Evolutionary conservation across 306 rosid species (phyloP).

Genomic region (Dryas drummondii): DNA sequence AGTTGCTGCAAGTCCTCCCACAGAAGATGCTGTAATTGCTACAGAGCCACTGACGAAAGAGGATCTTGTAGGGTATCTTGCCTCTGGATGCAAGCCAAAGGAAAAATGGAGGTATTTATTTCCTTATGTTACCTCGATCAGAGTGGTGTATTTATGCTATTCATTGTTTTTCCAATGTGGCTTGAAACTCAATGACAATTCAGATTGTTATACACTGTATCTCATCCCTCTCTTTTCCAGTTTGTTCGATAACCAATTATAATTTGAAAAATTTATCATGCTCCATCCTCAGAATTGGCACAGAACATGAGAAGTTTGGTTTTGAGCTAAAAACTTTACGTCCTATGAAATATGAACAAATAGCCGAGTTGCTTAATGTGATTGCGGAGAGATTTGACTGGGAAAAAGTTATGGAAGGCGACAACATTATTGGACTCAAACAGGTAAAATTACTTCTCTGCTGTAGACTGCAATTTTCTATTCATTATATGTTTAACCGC

Average conservation of each 20-base stretch:
- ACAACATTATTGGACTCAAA: constrained; percentile 87
- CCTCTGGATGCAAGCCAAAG: constrained; percentile 66
- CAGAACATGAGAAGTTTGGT: constrained; percentile 99
- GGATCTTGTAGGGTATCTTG: constrained; percentile 84
- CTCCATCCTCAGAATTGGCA: constrained; percentile 71
- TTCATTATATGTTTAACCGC: background rate
- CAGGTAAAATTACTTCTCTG: constrained; percentile 47
- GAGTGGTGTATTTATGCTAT: background rate
- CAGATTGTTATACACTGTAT: background rate
- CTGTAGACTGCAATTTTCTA: background rate
- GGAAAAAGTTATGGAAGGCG: constrained; percentile 91
- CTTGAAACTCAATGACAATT: background rate
- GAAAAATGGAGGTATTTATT: constrained; percentile 73
- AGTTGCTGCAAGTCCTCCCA: constrained; percentile 93
- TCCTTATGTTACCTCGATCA: background rate
- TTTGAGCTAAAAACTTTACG: constrained; percentile 71
- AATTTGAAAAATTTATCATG: background rate
- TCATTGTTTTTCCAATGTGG: background rate
- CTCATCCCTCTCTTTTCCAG: background rate
- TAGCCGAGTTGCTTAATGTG: constrained; percentile 73
- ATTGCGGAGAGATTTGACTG: constrained; percentile 95
- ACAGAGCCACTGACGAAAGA: constrained; percentile 71
- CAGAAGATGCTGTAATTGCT: constrained; percentile 75
- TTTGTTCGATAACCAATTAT: constrained; percentile 7
- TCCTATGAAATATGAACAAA: constrained; percentile 86